Percentiles rank a stretch among this genome's conserved stretches.
phyloP scores from a whole-genome alignment of 1,284 basidiomycete genomes.

The Rhizoctonia solani region DNA sequence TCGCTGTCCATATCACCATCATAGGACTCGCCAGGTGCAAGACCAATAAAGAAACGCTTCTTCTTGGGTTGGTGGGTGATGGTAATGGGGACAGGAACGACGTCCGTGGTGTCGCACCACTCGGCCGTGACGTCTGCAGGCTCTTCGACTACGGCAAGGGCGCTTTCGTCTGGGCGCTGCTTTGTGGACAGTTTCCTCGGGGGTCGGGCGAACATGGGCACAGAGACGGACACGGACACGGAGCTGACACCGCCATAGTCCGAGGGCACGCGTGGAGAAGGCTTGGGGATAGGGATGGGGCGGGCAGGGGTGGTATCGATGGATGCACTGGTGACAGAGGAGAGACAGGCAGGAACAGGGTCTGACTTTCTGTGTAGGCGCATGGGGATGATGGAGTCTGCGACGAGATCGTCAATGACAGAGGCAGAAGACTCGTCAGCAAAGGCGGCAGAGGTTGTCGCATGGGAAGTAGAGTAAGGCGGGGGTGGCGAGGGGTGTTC shows the following conservation, averaged over 20 bases:
- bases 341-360: slow-evolving; percentile 2
- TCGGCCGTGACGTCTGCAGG: not conserved
- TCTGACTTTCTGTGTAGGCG: slow-evolving; percentile 16
- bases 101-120: slow-evolving; percentile 16
- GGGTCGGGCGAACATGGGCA: not conserved
- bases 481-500: no score
- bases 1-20: slow-evolving; percentile 31
- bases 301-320: not conserved
- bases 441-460: no score
- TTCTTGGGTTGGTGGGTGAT: not conserved
- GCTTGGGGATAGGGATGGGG: slow-evolving; percentile 29
- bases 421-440: no score
- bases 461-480: no score
- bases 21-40: slow-evolving; percentile 23
- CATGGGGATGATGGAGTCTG: no score
- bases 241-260: slow-evolving; percentile 27
- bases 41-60: slow-evolving; percentile 22
- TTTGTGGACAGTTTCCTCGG: no score
- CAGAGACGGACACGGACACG: not conserved
- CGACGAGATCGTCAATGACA: no score
- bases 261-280: slow-evolving; percentile 2
- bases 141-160: not conserved
- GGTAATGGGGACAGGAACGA: not conserved
- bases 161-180: not conserved
- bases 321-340: not conserved